phyloP scores from a whole-genome alignment of 257 asterid species.

The Thymus quinquecostatus region DNA sequence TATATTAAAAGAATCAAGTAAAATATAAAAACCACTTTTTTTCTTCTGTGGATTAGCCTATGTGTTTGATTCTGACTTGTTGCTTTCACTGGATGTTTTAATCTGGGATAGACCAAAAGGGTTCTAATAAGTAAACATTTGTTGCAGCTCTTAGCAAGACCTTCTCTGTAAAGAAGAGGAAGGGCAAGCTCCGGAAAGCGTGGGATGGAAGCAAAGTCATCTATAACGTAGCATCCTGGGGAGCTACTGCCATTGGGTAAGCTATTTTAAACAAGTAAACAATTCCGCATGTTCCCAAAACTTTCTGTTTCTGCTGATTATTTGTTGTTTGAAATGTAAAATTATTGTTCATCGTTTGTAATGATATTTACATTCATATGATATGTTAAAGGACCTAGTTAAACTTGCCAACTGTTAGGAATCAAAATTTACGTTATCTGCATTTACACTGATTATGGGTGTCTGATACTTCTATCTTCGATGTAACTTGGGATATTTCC shows the following conservation, averaged over 20 bases:
- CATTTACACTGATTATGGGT: neutral
- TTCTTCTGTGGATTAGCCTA: neutral
- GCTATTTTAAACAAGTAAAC: slow-evolving; percentile 37
- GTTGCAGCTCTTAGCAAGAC: slow-evolving; percentile 93
- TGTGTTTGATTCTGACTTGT: slow-evolving; percentile 16
- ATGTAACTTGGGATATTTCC: neutral
- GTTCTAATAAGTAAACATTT: slow-evolving; percentile 32
- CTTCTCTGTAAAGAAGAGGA: slow-evolving; percentile 77
- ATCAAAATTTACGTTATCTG: neutral
- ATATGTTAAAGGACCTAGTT: slow-evolving; percentile 11
- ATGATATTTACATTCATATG: neutral
- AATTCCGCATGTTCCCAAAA: slow-evolving; percentile 7
- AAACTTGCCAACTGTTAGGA: neutral
- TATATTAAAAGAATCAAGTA: neutral
- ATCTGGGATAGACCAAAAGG: slow-evolving; percentile 20
- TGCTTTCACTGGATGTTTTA: slow-evolving; percentile 12
- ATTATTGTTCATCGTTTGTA: neutral
- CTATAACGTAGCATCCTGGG: slow-evolving; percentile 98
- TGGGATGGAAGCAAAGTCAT: slow-evolving; percentile 98
- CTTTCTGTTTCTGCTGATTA: slow-evolving; percentile 17
- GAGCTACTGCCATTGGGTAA: slow-evolving; percentile 99
- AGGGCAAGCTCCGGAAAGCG: slow-evolving; percentile 93
- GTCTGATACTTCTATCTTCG: neutral
- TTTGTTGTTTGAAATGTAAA: neutral
- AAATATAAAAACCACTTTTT: slow-evolving; percentile 13